Evolutionary conservation across 2,329 filamentous ascomycete genomes (phyloP), one percentile per base, ranked within the genome.

Genomic region (Neofusicoccum ribis): DNA sequence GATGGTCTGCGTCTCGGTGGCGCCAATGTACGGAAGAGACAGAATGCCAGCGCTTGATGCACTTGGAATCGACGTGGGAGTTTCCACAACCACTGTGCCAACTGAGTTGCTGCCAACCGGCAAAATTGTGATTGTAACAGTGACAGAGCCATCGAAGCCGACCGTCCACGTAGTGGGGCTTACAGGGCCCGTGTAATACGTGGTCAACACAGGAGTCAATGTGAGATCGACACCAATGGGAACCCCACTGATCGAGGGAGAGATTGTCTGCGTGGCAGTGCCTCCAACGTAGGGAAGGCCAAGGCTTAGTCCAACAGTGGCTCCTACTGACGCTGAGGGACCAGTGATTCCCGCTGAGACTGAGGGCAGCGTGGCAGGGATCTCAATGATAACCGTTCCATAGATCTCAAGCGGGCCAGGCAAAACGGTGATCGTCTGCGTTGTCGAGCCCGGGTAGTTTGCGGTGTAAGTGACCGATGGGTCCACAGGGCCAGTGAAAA

Each of bases 11-110:
- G 43, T n/a, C 7, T 5, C 43, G 15, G 15, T 8, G 14, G 7
- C 43, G n/a, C 43, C 43, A 7, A 44, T 8, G 43, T 44, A 44
- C 5, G 43, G 43, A n/a, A 44, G n/a, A n/a, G 14, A 6, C 7
- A 15, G 15, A 44, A 44, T n/a, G 43, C 43, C 43, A 39, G 37
- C 14, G 37, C 37, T 39, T 3, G 37, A 39, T 15, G 37, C 37
- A 9, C 31, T 52, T 8, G 50, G 27, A 9, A 15, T 14, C 17
- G 37, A 52, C 3, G 51, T 23, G 8, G 51, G 51, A 6, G 60
- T 63, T 37, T 63, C 47, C 47, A 63, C 36, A 1, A 63, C 36
- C 8, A 63, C 36, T 3, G 47, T 52, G 5, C 60, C 60, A 7
- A 14, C 14, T 5, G 3, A 14, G 11, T 52, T 20, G 14, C 47